These are phyloP conservation scores for Aspergillus chevalieri DNA, from an alignment of 2,329 filamentous ascomycete genomes.

Conservation along the genomic window DNA sequence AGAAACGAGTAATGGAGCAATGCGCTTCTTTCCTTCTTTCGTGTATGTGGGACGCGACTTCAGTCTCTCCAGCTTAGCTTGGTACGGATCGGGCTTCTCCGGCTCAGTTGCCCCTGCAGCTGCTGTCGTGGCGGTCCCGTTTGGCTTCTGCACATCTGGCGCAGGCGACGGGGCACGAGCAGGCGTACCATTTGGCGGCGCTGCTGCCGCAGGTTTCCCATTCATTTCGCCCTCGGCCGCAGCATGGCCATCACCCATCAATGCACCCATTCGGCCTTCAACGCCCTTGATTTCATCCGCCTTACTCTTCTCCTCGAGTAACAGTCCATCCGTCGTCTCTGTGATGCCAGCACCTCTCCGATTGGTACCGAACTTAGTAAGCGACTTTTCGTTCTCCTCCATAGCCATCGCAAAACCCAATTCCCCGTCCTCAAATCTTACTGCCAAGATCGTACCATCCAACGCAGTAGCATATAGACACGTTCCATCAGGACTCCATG, in stretches of 20 bases:
- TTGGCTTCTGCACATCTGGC: constrained; percentile 24
- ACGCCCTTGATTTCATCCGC: constrained; percentile 83
- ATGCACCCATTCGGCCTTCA: constrained; percentile 92
- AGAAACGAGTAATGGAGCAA: constrained; percentile 85
- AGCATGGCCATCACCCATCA: constrained; percentile 78
- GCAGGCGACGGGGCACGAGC: constrained; percentile 10
- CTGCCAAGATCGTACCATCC: constrained; percentile 78
- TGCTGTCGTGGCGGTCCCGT: constrained; percentile 28
- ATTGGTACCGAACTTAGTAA: constrained; percentile 87
- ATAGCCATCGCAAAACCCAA: constrained; percentile 80
- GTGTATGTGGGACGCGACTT: constrained; percentile 92
- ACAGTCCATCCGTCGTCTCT: constrained; percentile 82
- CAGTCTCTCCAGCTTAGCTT: constrained; percentile 59
- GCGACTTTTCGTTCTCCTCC: constrained; percentile 84
- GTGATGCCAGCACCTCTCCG: constrained; percentile 83
- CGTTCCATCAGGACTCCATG: constrained; percentile 89
- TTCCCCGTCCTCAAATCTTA: constrained; percentile 79
- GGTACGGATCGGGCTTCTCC: constrained; percentile 48
- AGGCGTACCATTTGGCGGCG: constrained; percentile 40
- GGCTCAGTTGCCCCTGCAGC: constrained; percentile 21
- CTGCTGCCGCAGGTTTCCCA: constrained; percentile 30
- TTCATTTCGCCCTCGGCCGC: constrained; percentile 50
- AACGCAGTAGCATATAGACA: constrained; percentile 79
- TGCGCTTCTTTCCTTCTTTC: constrained; percentile 94
- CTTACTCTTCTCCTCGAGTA: constrained; percentile 86